Percentiles rank a stretch among this genome's conserved stretches.
Conservation (phyloP, 306 rosid species). For the Oemleria cerasiformis region DNA sequence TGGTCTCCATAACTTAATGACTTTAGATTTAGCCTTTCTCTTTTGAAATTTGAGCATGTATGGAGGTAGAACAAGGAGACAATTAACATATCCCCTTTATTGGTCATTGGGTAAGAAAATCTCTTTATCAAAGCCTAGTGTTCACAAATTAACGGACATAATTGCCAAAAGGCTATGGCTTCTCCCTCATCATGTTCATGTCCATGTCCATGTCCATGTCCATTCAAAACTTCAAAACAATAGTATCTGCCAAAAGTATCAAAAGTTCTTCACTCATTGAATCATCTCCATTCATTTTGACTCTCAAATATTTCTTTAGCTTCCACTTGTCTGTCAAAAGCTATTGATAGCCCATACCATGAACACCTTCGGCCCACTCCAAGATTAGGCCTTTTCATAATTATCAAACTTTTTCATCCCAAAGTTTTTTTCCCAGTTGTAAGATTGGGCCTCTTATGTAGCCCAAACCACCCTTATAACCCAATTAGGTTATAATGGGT, state of each 20-base stretch:
- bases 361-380: background rate
- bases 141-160: background rate
- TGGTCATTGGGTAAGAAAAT: background rate
- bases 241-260: background rate
- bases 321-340: background rate
- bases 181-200: background rate
- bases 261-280: too few species aligned
- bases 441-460: background rate
- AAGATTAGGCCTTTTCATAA: background rate
- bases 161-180: constrained; percentile 2
- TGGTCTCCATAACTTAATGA: background rate
- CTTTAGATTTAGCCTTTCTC: background rate
- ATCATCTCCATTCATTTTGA: too few species aligned
- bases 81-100: constrained; percentile 12
- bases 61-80: constrained; percentile 7
- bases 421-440: background rate
- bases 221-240: background rate
- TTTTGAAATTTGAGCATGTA: background rate
- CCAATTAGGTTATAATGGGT: background rate
- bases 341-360: background rate
- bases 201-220: background rate
- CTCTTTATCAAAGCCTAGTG: background rate
- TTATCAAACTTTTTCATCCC: background rate
- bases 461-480: background rate
- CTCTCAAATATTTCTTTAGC: too few species aligned